Percentiles rank a stretch among this genome's conserved stretches.
phyloP scores from a whole-genome alignment of 2,329 filamentous ascomycete species.

The Scolecobasidium constrictum region DNA sequence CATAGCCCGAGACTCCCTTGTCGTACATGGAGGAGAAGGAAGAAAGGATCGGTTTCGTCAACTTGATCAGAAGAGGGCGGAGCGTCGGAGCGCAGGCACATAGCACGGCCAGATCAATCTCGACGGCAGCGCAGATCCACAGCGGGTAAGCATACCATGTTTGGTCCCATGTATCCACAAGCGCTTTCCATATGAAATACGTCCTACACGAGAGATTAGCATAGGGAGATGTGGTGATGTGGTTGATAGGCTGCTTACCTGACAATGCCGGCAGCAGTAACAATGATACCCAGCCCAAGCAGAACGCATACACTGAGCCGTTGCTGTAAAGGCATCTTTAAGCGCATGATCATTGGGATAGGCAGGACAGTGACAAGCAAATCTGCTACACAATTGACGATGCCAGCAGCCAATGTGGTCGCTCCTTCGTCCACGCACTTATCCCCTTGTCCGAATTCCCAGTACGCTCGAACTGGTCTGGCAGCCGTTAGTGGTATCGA shows the following conservation, averaged over 20 bases:
- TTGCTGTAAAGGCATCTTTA: slow-evolving; percentile 31
- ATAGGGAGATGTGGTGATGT: too few species aligned
- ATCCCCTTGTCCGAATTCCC: slow-evolving; percentile 23
- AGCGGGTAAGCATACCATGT: slow-evolving; percentile 35
- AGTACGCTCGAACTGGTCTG: slow-evolving; percentile 31
- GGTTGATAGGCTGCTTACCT: too few species aligned
- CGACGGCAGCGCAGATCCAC: slow-evolving; percentile 36
- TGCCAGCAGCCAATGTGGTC: slow-evolving; percentile 26
- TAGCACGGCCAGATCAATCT: slow-evolving; percentile 36
- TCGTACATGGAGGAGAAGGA: neutral
- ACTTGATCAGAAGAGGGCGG: slow-evolving; percentile 7
- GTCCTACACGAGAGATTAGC: slow-evolving; percentile 26
- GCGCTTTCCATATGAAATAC: slow-evolving; percentile 31
- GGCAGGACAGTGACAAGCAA: slow-evolving; percentile 31
- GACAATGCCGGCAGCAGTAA: slow-evolving; percentile 30
- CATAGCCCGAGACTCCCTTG: neutral
- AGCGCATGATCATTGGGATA: slow-evolving; percentile 30
- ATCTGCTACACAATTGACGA: slow-evolving; percentile 34
- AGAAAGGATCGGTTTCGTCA: slow-evolving; percentile 1
- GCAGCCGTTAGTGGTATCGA: neutral
- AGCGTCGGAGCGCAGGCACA: slow-evolving; percentile 10
- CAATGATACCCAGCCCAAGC: slow-evolving; percentile 30
- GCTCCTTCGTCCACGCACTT: slow-evolving; percentile 32
- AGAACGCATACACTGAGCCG: slow-evolving; percentile 28
- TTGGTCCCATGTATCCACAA: slow-evolving; percentile 30